Percentiles rank a stretch among this genome's conserved stretches.
These are phyloP conservation scores for Skeletonema tropicum DNA, from an alignment of 108 stramenopile species.

Conservation along the genomic window DNA sequence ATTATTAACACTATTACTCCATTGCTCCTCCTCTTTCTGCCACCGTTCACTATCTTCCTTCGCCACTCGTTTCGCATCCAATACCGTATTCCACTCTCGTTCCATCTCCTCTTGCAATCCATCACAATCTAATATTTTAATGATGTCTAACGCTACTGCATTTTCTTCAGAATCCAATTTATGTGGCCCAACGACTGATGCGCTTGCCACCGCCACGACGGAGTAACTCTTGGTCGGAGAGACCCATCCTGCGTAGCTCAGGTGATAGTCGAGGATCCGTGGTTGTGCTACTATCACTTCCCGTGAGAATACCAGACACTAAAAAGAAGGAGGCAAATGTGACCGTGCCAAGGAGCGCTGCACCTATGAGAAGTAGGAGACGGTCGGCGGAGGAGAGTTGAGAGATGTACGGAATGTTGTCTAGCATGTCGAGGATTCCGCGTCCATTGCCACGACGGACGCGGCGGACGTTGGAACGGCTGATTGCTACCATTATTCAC, in stretches of 20 bases:
- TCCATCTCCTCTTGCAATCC: constrained; percentile 60
- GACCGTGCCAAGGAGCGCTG: constrained; percentile 17
- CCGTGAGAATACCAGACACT: constrained; percentile 26
- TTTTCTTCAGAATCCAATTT: constrained; percentile 55
- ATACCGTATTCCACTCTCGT: constrained; percentile 31
- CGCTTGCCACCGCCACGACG: constrained; percentile 49
- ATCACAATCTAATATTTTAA: constrained; percentile 58
- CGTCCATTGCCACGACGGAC: constrained; percentile 10
- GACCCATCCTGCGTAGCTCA: constrained; percentile 35
- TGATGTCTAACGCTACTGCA: constrained; percentile 75
- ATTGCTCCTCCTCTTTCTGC: neutral
- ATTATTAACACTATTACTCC: constrained; percentile 13
- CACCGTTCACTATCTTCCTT: constrained; percentile 14
- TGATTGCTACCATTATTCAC: constrained; percentile 37
- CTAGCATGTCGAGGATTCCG: constrained; percentile 13
- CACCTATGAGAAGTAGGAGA: constrained; percentile 32
- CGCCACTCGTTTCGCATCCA: constrained; percentile 22
- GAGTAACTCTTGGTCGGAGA: constrained; percentile 36
- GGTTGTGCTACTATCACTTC: neutral
- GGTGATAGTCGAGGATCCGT: constrained; percentile 37
- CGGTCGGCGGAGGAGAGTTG: constrained; percentile 44
- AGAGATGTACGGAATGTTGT: constrained; percentile 28
- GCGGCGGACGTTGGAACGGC: constrained; percentile 43
- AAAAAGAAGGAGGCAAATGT: constrained; percentile 44
- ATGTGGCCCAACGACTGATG: constrained; percentile 30